Percentiles rank a stretch among this genome's conserved stretches.
Conservation (phyloP, 805 yeast genomes). For the Kodamaea neixiangensis region DNA sequence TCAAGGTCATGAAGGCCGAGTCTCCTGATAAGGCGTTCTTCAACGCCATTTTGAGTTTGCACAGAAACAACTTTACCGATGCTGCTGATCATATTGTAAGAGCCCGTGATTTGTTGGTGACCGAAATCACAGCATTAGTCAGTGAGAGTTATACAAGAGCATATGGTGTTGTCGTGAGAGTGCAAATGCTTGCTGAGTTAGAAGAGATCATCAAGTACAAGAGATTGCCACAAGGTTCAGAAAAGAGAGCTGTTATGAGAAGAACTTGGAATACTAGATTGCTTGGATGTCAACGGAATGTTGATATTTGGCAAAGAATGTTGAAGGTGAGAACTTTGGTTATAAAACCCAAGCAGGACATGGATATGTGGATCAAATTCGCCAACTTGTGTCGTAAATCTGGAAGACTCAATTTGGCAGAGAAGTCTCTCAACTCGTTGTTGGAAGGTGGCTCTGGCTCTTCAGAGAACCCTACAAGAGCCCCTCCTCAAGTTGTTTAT, state of each 20-base stretch:
- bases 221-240: constrained; percentile 79
- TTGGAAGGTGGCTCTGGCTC: constrained; percentile 76
- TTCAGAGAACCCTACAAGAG: constrained; percentile 64
- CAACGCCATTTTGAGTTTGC: constrained; percentile 84
- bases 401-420: constrained; percentile 89
- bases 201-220: constrained; percentile 94
- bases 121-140: constrained; percentile 91
- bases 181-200: constrained; percentile 94
- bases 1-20: constrained; percentile 83
- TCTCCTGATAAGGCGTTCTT: constrained; percentile 96
- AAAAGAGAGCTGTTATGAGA: constrained; percentile 73
- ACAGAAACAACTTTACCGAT: constrained; percentile 79
- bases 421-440: constrained; percentile 79
- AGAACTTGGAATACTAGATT: constrained; percentile 93
- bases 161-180: constrained; percentile 92
- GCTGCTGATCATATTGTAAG: constrained; percentile 76
- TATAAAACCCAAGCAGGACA: constrained; percentile 91
- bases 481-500: constrained; percentile 96
- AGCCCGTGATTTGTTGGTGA: constrained; percentile 87
- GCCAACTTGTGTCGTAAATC: constrained; percentile 95
- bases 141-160: constrained; percentile 97
- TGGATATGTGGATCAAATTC: constrained; percentile 98
- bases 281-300: constrained; percentile 92
- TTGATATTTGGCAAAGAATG: constrained; percentile 98
- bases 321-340: constrained; percentile 90